phyloP scores from a whole-genome alignment of 352 stramenopile genomes.

The Phytophthora quininea region DNA sequence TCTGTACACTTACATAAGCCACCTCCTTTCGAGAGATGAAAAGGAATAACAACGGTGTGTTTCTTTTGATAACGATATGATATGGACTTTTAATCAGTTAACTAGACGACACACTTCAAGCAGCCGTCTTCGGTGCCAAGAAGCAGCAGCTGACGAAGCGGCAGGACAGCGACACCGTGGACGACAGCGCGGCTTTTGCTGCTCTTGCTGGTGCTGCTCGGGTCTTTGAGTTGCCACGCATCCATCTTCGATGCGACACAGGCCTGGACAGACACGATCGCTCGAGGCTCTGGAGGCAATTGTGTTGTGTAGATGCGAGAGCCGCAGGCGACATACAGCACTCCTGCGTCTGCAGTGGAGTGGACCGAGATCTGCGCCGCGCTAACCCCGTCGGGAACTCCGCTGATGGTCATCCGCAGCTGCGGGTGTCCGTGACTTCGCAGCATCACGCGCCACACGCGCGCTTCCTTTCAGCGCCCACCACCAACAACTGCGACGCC shows the following conservation, averaged over 20 bases:
- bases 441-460: conserved; percentile 67
- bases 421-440: conserved; percentile 28
- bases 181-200: conserved; percentile 52
- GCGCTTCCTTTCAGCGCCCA: conserved; percentile 71
- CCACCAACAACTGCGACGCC: conserved; percentile 58
- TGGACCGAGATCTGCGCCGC: conserved; percentile 62
- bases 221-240: conserved; percentile 55
- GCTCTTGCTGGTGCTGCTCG: conserved; percentile 31
- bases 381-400: conserved; percentile 59
- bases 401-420: conserved; percentile 52
- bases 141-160: conserved; percentile 65
- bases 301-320: conserved; percentile 50
- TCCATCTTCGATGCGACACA: conserved; percentile 45
- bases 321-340: conserved; percentile 54
- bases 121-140: conserved; percentile 71
- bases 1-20: conserved; percentile 42
- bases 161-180: conserved; percentile 55
- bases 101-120: conserved; percentile 52
- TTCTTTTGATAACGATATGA: neutral
- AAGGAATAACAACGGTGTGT: neutral
- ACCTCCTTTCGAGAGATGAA: conserved; percentile 7
- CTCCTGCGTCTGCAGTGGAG: conserved; percentile 38
- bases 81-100: neutral
- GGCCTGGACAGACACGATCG: conserved; percentile 17
- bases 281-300: conserved; percentile 42